Conservation (phyloP, 768 basidiomycete species). For the Lepiota brunneoincarnata region DNA sequence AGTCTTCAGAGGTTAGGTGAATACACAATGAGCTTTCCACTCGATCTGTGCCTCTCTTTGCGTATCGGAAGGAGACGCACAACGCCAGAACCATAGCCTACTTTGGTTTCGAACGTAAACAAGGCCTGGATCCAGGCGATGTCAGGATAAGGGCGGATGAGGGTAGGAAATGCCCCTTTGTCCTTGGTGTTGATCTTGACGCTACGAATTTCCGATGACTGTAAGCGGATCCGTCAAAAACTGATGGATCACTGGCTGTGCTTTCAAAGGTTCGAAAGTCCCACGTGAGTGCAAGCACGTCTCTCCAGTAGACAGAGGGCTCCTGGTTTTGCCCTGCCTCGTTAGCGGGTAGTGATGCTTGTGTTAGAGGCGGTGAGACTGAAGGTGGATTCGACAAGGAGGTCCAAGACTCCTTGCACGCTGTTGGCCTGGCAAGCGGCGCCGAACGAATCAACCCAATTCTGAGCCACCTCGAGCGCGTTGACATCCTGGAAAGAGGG, state of each 20-base stretch:
- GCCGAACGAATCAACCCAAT: conserved; percentile 42
- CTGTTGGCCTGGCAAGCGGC: conserved; percentile 29
- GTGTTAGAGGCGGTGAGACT: conserved; percentile 8
- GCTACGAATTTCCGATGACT: conserved; percentile 19
- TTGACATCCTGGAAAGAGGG: conserved; percentile 32
- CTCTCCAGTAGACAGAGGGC: conserved; percentile 48
- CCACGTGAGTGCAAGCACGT: conserved; percentile 63
- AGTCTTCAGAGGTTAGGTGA: conserved; percentile 56
- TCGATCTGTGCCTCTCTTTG: conserved; percentile 17
- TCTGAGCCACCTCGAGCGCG: conserved; percentile 28
- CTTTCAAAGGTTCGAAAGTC: conserved; percentile 58
- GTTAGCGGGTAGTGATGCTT: conserved; percentile 8
- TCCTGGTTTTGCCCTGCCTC: conserved; percentile 10
- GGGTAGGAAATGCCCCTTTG: conserved; percentile 14
- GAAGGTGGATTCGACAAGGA: conserved; percentile 31
- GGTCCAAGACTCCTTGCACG: conserved; percentile 29
- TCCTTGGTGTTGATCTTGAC: conserved; percentile 22
- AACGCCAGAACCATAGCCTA: conserved; percentile 51
- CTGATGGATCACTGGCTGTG: conserved; percentile 29
- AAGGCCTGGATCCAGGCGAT: conserved; percentile 54
- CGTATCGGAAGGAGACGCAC: conserved; percentile 47
- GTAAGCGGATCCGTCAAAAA: conserved; percentile 51
- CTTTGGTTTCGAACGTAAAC: conserved; percentile 54
- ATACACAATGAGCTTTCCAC: conserved; percentile 62
- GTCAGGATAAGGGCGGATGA: conserved; percentile 46